Percentiles rank a stretch among this genome's conserved stretches.
These are phyloP conservation scores for Vairimorpha ceranae DNA, from an alignment of 371 early-diverging fungal species.

Conservation along the genomic window DNA sequence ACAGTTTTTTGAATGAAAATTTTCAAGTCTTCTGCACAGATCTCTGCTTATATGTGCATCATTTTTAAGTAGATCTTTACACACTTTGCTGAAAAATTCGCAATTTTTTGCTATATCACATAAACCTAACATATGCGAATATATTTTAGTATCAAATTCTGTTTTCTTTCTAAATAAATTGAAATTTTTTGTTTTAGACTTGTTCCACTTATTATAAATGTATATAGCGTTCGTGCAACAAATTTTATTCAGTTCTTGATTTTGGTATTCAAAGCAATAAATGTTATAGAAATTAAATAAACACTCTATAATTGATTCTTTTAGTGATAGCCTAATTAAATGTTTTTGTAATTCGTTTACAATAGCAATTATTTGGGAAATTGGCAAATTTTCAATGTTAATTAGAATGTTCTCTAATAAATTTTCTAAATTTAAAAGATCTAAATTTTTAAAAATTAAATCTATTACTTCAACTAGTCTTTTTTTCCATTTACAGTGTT, in stretches of 20 bases:
- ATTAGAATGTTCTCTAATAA: neutral
- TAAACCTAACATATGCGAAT: slow-evolving; percentile 18
- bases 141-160: slow-evolving; percentile 1
- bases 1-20: slow-evolving; percentile 22
- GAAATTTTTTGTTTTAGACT: neutral
- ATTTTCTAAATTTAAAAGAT: neutral
- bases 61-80: slow-evolving; percentile 18
- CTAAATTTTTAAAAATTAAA: neutral
- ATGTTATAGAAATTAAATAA: neutral
- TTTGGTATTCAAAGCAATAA: neutral
- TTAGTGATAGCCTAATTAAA: neutral
- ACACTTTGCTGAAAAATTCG: slow-evolving; percentile 24
- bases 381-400: neutral
- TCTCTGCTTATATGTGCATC: slow-evolving; percentile 19
- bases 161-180: slow-evolving; percentile 10
- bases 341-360: neutral
- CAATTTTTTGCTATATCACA: slow-evolving; percentile 23
- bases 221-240: slow-evolving; percentile 8
- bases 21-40: slow-evolving; percentile 15
- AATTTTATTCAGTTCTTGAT: neutral
- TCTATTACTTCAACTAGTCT: slow-evolving; percentile 20
- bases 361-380: neutral
- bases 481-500: slow-evolving; percentile 12
- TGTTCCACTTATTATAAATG: slow-evolving; percentile 27
- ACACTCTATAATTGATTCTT: neutral